phyloP scores from a whole-genome alignment of 805 yeast species.

The Saccharomycopsis capsularis region DNA sequence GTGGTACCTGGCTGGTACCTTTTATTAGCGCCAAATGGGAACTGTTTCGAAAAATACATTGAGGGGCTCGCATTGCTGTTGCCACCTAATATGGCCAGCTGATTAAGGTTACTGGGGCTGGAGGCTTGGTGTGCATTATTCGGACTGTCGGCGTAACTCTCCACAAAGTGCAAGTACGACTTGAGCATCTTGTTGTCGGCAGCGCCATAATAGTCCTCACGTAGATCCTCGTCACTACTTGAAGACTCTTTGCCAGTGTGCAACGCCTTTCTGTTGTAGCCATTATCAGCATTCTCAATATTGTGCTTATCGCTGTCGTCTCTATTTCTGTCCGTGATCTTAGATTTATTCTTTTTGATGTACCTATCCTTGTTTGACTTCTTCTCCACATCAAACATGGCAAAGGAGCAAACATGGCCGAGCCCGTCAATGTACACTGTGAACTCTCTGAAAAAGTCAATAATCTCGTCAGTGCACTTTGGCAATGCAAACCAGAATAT shows the following conservation, averaged over 20 bases:
- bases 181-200: slow-evolving; percentile 83
- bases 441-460: slow-evolving; percentile 87
- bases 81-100: too few relatives aligned
- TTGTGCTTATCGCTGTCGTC: slow-evolving; percentile 19
- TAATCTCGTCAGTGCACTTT: slow-evolving; percentile 59
- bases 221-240: slow-evolving; percentile 28
- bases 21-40: slow-evolving; percentile 3
- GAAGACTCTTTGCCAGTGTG: slow-evolving; percentile 14
- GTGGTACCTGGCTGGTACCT: not conserved
- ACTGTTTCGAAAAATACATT: slow-evolving; percentile 13
- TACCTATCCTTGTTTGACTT: slow-evolving; percentile 35
- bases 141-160: slow-evolving; percentile 59
- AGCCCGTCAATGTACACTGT: slow-evolving; percentile 89
- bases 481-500: slow-evolving; percentile 84
- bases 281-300: slow-evolving; percentile 18
- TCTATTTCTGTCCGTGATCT: slow-evolving; percentile 27
- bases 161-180: slow-evolving; percentile 80
- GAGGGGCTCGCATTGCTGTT: not conserved
- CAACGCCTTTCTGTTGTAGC: slow-evolving; percentile 20
- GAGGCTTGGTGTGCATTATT: slow-evolving; percentile 22
- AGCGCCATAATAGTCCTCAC: slow-evolving; percentile 35
- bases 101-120: slow-evolving; percentile 18
- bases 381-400: slow-evolving; percentile 79
- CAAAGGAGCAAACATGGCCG: slow-evolving; percentile 91
- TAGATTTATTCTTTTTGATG: slow-evolving; percentile 17